These are phyloP conservation scores for Claviceps digitariae DNA, from an alignment of 2,329 filamentous ascomycete genomes.

Conservation along the genomic window DNA sequence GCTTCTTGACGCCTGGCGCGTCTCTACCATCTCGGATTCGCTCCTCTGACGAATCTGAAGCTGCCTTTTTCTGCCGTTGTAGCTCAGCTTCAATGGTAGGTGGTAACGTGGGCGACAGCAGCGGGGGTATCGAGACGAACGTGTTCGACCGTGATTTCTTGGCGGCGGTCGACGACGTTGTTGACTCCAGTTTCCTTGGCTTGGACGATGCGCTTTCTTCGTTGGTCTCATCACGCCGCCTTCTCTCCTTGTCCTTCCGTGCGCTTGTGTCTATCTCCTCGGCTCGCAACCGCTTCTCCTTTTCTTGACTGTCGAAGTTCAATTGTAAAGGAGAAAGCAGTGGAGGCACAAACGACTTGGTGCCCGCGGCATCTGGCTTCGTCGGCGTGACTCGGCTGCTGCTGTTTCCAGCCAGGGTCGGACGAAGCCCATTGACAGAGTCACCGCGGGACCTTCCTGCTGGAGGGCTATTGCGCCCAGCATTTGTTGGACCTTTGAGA, in stretches of 20 bases:
- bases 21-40: constrained; percentile 10
- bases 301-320: constrained; percentile 24
- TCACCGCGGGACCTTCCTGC: constrained; percentile 25
- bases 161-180: constrained; percentile 11
- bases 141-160: constrained; percentile 27
- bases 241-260: constrained; percentile 20
- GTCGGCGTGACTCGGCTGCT: constrained; percentile 23
- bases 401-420: constrained; percentile 19
- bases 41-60: constrained; percentile 12
- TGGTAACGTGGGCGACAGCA: constrained; percentile 44
- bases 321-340: constrained; percentile 39
- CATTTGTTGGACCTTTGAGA: constrained; percentile 16
- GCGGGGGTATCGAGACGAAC: constrained; percentile 30
- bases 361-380: constrained; percentile 21
- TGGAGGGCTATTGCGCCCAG: constrained; percentile 19
- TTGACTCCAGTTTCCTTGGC: constrained; percentile 14
- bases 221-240: constrained; percentile 15
- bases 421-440: constrained; percentile 29
- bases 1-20: constrained; percentile 14
- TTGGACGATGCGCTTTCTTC: constrained; percentile 18
- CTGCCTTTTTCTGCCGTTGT: constrained; percentile 18
- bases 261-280: constrained; percentile 14
- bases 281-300: constrained; percentile 16
- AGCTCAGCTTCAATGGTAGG: constrained; percentile 32
- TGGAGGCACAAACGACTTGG: constrained; percentile 32